These are phyloP conservation scores for Erysiphe pulchra DNA, from an alignment of 2,329 filamentous ascomycete species.

Conservation along the genomic window DNA sequence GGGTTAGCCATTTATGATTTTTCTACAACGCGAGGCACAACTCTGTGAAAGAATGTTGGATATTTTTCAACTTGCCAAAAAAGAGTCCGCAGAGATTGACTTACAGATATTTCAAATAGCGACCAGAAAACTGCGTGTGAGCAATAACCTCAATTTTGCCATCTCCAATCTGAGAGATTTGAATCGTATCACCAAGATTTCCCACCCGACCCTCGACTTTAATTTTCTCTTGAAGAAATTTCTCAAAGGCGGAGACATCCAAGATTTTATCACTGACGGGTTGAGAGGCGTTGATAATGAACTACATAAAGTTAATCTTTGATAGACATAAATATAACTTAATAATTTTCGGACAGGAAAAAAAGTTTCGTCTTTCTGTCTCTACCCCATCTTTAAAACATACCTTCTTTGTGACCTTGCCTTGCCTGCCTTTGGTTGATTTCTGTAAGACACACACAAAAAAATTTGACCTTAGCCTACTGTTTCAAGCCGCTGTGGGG, in stretches of 20 bases:
- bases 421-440: slow-evolving; percentile 41
- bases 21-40: too few species aligned
- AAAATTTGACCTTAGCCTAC: slow-evolving; percentile 20
- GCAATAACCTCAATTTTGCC: slow-evolving; percentile 96
- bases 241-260: slow-evolving; percentile 94
- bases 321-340: background rate
- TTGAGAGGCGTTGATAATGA: slow-evolving; percentile 98
- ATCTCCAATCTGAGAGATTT: slow-evolving; percentile 74
- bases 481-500: slow-evolving; percentile 75
- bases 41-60: too few species aligned
- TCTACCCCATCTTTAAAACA: background rate
- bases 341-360: slow-evolving; percentile 2
- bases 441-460: slow-evolving; percentile 15
- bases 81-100: slow-evolving; percentile 16
- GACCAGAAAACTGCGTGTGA: slow-evolving; percentile 92
- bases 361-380: slow-evolving; percentile 1
- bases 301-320: slow-evolving; percentile 24
- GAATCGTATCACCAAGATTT: slow-evolving; percentile 85
- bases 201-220: slow-evolving; percentile 97
- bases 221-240: slow-evolving; percentile 99
- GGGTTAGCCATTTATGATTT: slow-evolving; percentile 7
- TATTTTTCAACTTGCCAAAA: too few species aligned
- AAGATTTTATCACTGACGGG: slow-evolving; percentile 99
- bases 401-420: slow-evolving; percentile 34
- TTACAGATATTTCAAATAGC: slow-evolving; percentile 99